These are phyloP conservation scores for Hypoxylon perforatum DNA, from an alignment of 495 filamentous ascomycete species.

Conservation along the genomic window DNA sequence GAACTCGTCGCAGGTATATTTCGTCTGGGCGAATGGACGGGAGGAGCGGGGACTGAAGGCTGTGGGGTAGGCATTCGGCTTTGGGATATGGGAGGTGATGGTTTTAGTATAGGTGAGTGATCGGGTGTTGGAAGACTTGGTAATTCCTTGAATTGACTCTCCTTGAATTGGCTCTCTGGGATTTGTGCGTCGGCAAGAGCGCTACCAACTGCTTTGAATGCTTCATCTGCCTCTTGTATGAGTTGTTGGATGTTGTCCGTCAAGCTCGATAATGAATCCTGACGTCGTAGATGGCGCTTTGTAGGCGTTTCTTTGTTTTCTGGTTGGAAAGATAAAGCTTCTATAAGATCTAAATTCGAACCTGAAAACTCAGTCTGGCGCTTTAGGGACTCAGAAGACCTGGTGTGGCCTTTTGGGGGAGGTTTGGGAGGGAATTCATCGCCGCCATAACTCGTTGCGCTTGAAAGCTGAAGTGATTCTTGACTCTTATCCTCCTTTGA, in stretches of 20 bases:
- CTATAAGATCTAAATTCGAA: slow-evolving; percentile 39
- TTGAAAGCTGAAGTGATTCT: slow-evolving; percentile 40
- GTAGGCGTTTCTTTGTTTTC: slow-evolving; percentile 38
- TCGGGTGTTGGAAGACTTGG: slow-evolving; percentile 35
- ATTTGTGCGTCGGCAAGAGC: slow-evolving; percentile 49
- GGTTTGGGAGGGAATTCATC: slow-evolving; percentile 34
- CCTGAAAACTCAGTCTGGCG: slow-evolving; percentile 20
- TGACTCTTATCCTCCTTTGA: slow-evolving; percentile 42
- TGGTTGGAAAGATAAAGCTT: slow-evolving; percentile 39
- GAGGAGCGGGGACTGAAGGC: slow-evolving; percentile 13
- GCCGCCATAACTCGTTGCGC: slow-evolving; percentile 30
- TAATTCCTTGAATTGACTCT: slow-evolving; percentile 14
- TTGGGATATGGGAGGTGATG: slow-evolving; percentile 12
- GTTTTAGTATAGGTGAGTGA: slow-evolving; percentile 28
- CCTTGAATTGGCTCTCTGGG: slow-evolving; percentile 8
- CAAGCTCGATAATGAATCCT: slow-evolving; percentile 27
- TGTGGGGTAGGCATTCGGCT: slow-evolving; percentile 12
- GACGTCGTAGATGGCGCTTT: slow-evolving; percentile 30
- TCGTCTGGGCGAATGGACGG: slow-evolving; percentile 18
- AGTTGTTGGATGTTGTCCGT: slow-evolving; percentile 54
- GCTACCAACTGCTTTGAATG: slow-evolving; percentile 50
- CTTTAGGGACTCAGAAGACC: slow-evolving; percentile 25
- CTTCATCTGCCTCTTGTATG: slow-evolving; percentile 58
- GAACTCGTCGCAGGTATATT: slow-evolving; percentile 16
- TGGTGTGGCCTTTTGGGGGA: slow-evolving; percentile 23